Base-by-base conservation (phyloP, 352 stramenopile genomes). In the Globisporangium okanoganense region DNA sequence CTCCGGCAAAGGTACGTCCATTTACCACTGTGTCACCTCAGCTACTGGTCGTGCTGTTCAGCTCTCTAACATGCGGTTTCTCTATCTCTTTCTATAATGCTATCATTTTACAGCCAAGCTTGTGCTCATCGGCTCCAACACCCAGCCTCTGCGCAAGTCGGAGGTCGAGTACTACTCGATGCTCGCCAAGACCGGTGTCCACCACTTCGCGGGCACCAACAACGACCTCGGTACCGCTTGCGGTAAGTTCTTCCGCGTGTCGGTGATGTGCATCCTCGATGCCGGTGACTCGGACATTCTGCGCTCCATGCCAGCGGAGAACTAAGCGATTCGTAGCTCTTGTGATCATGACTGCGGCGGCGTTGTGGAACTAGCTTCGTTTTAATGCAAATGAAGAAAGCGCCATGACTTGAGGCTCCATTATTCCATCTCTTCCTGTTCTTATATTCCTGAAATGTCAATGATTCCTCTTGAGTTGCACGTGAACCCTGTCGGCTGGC, bases 151-250 rank as follows among this genome's bases (percentile, higher is more conserved):
- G 56, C 88, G 97, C 75, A 99, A 99, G 91, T 99, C 96, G 40
- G 97, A 99, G 80, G 86, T 99, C 72, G 97, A 99, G 84, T 99
- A 99, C 92, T 98, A 99, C 84, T 98, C 97, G 66, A 99, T 99
- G 97, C 90, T 99, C 61, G 96, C 94, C 73, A 99, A 99, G 92
- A 98, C 87, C 56, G 84, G 84, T 45, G 97, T 99, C 63, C 97
- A 99, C 86, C 97, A 99, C 87, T 99, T 99, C 78, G 78, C 87
- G 55, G 98, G 98, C 62, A 97, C 91, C 75, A 99, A 99, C 92
- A 98, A 95, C 62, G 96, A 99, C 75, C 92, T 99, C 56, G 98
- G 98, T 70, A 99, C 96, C 72, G 97, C 98, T 55, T 99, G 97
- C 71, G 97, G 97, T 74, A 99, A 99, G 78, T 98, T 99, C 81